phyloP scores from a whole-genome alignment of 2,329 filamentous ascomycete species.

The Colletotrichum sublineola region DNA sequence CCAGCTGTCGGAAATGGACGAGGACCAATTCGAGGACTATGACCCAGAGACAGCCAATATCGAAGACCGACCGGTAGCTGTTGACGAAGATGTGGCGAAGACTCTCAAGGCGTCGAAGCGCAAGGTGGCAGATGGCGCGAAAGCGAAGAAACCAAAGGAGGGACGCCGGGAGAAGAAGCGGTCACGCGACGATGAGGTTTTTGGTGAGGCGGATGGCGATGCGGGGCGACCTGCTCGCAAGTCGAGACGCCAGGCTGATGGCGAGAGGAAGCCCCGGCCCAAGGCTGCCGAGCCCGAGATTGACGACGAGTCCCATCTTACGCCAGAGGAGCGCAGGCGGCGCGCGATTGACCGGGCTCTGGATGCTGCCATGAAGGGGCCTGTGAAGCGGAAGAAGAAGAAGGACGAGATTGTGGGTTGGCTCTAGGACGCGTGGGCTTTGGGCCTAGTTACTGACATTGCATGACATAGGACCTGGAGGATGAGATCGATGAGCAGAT shows the following conservation, averaged over 20 bases:
- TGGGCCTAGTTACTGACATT: conserved; percentile 44
- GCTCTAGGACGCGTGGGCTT: background rate
- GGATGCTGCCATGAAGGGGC: conserved; percentile 88
- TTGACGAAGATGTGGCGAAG: conserved; percentile 75
- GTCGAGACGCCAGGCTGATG: conserved; percentile 58
- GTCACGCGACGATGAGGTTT: conserved; percentile 64
- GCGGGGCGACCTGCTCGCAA: conserved; percentile 59
- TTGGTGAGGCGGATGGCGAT: conserved; percentile 58
- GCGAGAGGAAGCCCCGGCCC: conserved; percentile 62
- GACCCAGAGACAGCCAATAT: conserved; percentile 74
- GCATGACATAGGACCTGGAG: conserved; percentile 78
- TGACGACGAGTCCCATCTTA: conserved; percentile 82
- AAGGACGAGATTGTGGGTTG: conserved; percentile 86
- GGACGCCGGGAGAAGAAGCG: conserved; percentile 78
- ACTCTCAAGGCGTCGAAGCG: conserved; percentile 75
- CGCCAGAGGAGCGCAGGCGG: conserved; percentile 86
- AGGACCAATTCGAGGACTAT: conserved; percentile 78
- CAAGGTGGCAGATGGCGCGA: conserved; percentile 74
- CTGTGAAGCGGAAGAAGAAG: conserved; percentile 79
- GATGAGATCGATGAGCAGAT: conserved; percentile 92
- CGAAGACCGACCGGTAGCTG: conserved; percentile 74
- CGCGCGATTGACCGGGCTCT: conserved; percentile 88
- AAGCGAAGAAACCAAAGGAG: conserved; percentile 80
- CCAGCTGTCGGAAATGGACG: conserved; percentile 76
- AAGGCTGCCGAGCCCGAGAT: conserved; percentile 65